A percentile compares a stretch with the other conserved stretches of the same genome.
Evolutionary conservation across 202 grass and related monocot genomes (phyloP).

Genomic region (Panicum virgatum): DNA sequence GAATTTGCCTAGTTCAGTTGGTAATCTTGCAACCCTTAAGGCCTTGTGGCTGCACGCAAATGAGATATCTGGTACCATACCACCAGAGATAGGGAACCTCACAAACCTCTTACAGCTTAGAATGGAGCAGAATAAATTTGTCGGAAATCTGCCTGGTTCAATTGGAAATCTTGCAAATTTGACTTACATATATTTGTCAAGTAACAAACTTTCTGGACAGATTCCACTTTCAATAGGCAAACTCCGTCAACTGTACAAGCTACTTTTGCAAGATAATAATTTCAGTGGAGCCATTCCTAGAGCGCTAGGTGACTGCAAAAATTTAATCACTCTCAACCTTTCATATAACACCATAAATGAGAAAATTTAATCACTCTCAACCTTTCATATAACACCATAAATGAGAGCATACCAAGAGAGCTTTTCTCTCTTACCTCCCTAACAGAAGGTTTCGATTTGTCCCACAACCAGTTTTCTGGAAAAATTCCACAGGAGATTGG

Average conservation of each 20-base stretch:
- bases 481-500: constrained; percentile 41
- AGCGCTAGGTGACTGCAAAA: constrained; percentile 33
- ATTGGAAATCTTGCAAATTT: constrained; percentile 25
- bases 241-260: constrained; percentile 22
- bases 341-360: constrained; percentile 41
- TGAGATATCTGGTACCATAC: constrained; percentile 24
- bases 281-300: constrained; percentile 39
- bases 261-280: constrained; percentile 43
- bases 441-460: constrained; percentile 34
- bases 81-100: constrained; percentile 36
- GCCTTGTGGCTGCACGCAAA: not conserved
- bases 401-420: constrained; percentile 39
- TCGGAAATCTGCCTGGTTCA: not conserved
- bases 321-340: constrained; percentile 23
- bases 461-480: constrained; percentile 45
- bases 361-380: too few species aligned
- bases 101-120: not conserved
- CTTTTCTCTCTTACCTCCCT: constrained; percentile 38
- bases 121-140: constrained; percentile 15
- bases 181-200: not conserved
- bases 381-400: too few species aligned
- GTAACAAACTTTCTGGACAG: constrained; percentile 40
- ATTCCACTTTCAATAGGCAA: constrained; percentile 47
- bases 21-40: not conserved
- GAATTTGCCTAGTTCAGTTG: constrained; percentile 7